Conservation (phyloP, 1,139 yeast species). For the Zygosaccharomyces pseudobailii region DNA sequence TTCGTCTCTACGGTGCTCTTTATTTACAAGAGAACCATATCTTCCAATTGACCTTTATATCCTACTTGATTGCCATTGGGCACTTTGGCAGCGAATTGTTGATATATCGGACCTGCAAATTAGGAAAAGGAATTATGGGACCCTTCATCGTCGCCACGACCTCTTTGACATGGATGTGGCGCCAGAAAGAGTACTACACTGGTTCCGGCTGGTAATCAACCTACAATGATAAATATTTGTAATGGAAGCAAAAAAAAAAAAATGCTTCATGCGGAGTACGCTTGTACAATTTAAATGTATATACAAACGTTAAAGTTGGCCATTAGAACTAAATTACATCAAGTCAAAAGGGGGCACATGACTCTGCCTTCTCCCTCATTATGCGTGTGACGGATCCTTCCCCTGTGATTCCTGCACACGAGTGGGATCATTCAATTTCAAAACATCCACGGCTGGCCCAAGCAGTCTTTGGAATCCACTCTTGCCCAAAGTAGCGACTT, state of each 20-base stretch:
- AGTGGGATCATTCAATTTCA: constrained; percentile 81
- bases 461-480: constrained; percentile 88
- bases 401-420: neutral
- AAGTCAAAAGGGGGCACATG: neutral
- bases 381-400: neutral
- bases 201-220: constrained; percentile 24
- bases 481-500: constrained; percentile 87
- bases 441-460: constrained; percentile 85
- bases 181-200: constrained; percentile 51
- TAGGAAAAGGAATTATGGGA: constrained; percentile 85
- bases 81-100: constrained; percentile 87
- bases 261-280: neutral
- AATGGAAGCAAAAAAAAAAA: neutral
- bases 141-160: constrained; percentile 68
- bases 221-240: neutral
- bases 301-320: constrained; percentile 3
- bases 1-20: constrained; percentile 85
- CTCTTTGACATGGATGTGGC: constrained; percentile 57
- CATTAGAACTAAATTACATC: constrained; percentile 1
- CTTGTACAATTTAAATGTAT: constrained; percentile 4
- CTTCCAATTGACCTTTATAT: constrained; percentile 73
- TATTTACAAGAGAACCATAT: constrained; percentile 62
- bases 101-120: constrained; percentile 67
- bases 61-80: constrained; percentile 76
- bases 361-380: neutral